Evolutionary conservation across 2,329 filamentous ascomycete species (phyloP), one percentile per base, ranked within the genome.

Genomic region (Lachnellula hyalina): DNA sequence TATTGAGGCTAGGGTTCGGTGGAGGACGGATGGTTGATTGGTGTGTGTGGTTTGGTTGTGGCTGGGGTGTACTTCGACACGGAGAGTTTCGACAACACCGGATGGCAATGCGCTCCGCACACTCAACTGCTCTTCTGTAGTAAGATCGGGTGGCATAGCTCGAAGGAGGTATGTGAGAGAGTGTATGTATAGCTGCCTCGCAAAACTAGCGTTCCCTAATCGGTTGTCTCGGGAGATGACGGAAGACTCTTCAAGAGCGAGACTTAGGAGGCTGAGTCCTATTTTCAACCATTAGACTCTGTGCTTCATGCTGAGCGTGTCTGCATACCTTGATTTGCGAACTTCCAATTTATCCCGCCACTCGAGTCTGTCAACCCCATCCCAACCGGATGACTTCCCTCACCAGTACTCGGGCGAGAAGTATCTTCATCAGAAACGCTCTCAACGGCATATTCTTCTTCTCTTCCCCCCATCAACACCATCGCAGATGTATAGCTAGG

Each of bases 171-270:
- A 86, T 2, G 79, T 78, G 4, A 86, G 70, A 55, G 82, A 79
- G 61, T 87, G 81, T 48, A 88, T 70, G 67, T 86, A 88, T 9
- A 85, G 75, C 59, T 82, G 81, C 25, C 85, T 77, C 49, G 81
- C 79, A 61, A 83, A 77, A n/a, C 68, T 64, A 2, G 71, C 55
- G 47, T 75, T 72, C 23, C 67, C 67, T 35, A 70, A 69, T 42
- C 65, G 61, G 4, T 59, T 52, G 36, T 66, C 63, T 47, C 62
- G 62, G 3, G 63, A 55, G 5, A 68, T 60, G 4, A 62, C 58
- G 21, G 71, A 70, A 8, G 74, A 75, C 65, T 81, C 76, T 45
- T 73, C 71, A 21, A 73, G 67, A 4, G 77, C 71, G 45, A 74
- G 71, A 2, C 70, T 67, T n/a, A 80, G 64, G 7, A 81, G 73